Percentiles rank a stretch among this genome's conserved stretches.
Conservation (phyloP, 345 rosid genomes). For the Odontarrhena argentea region DNA sequence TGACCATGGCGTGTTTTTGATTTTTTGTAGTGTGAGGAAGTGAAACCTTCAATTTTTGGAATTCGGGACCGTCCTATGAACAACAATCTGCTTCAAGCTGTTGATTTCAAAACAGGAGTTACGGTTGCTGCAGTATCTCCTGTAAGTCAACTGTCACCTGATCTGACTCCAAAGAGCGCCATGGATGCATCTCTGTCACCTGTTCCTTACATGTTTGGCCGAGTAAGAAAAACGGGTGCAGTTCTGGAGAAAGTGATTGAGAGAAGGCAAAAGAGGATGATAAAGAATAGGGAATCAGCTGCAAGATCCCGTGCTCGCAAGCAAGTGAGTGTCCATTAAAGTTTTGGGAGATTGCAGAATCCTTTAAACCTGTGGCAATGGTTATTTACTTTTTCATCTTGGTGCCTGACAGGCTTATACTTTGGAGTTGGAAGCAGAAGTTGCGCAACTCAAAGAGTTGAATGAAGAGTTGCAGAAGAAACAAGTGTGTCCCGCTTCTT, state of each 20-base stretch:
- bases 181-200: slow-evolving; percentile 85
- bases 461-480: slow-evolving; percentile 74
- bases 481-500: slow-evolving; percentile 57
- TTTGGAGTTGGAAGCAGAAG: slow-evolving; percentile 87
- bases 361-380: not conserved
- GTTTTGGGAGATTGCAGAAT: not conserved
- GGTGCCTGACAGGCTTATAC: slow-evolving; percentile 77
- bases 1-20: slow-evolving; percentile 18
- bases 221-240: slow-evolving; percentile 69
- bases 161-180: slow-evolving; percentile 72
- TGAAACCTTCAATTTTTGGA: slow-evolving; percentile 60
- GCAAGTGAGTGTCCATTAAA: slow-evolving; percentile 60
- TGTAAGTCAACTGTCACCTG: slow-evolving; percentile 72
- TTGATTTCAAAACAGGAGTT: slow-evolving; percentile 53
- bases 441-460: slow-evolving; percentile 75
- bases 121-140: slow-evolving; percentile 60
- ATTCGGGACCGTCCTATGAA: slow-evolving; percentile 53
- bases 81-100: slow-evolving; percentile 54
- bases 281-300: slow-evolving; percentile 98
- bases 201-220: slow-evolving; percentile 72
- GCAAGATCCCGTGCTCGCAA: slow-evolving; percentile 98
- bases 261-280: slow-evolving; percentile 98
- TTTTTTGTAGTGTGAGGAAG: slow-evolving; percentile 49
- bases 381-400: slow-evolving; percentile 21
- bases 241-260: slow-evolving; percentile 90